Evolutionary conservation across 306 rosid genomes (phyloP).

Genomic region (Spatholobus suberectus): DNA sequence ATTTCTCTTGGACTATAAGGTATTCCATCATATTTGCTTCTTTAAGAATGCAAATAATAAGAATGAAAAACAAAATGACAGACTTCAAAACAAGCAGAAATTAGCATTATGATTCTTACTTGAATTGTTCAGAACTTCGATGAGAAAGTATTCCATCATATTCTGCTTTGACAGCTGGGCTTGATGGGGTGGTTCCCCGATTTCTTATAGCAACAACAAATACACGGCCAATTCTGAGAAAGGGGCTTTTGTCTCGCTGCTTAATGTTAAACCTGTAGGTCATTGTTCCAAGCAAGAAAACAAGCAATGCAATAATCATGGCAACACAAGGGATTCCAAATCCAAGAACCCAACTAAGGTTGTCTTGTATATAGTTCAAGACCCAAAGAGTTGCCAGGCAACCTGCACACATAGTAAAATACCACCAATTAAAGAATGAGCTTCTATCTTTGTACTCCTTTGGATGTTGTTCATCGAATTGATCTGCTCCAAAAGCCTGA

Average conservation of each 20-base stretch:
- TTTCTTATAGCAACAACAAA: slow-evolving; percentile 52
- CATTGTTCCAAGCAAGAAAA: slow-evolving; percentile 66
- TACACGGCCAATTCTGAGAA: slow-evolving; percentile 52
- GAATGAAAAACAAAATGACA: background rate
- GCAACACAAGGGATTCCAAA: slow-evolving; percentile 65
- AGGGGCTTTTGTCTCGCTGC: slow-evolving; percentile 46
- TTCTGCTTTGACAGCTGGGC: slow-evolving; percentile 27
- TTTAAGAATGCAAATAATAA: background rate
- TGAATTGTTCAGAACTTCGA: slow-evolving; percentile 47
- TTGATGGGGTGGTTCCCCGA: slow-evolving; percentile 20
- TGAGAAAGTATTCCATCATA: slow-evolving; percentile 22
- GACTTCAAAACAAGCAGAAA: background rate
- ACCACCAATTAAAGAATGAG: slow-evolving; percentile 95
- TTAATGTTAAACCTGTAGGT: slow-evolving; percentile 53
- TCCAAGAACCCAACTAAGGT: slow-evolving; percentile 70
- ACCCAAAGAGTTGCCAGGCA: slow-evolving; percentile 40
- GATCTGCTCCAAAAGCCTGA: slow-evolving; percentile 85
- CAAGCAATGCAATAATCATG: slow-evolving; percentile 55
- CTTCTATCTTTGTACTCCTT: slow-evolving; percentile 70
- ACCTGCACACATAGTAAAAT: slow-evolving; percentile 57
- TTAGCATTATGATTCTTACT: slow-evolving; percentile 40
- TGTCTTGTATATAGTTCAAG: slow-evolving; percentile 58
- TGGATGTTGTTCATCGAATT: slow-evolving; percentile 67
- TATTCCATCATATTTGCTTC: background rate
- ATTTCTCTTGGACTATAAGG: no score